A percentile compares a stretch with the other conserved stretches of the same genome.
Evolutionary conservation across 2,329 filamentous ascomycete species (phyloP).

Genomic region (Calonectria montana): DNA sequence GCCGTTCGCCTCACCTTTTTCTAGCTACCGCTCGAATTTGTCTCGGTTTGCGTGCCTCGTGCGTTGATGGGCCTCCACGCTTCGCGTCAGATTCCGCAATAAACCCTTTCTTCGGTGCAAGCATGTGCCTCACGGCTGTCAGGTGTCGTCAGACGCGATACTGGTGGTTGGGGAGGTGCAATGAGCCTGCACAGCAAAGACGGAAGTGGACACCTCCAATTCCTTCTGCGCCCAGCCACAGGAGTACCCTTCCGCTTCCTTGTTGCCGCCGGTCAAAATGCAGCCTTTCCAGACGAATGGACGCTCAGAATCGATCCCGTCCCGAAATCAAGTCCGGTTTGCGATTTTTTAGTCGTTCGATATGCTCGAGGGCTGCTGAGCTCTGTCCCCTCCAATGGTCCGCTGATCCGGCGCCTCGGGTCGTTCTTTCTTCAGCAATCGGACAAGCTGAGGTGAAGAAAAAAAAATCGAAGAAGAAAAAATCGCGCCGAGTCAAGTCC

Average conservation of each 20-base stretch:
- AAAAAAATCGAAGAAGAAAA: background rate
- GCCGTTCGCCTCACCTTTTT: constrained; percentile 4
- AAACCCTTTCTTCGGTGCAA: background rate
- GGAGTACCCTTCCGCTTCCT: background rate
- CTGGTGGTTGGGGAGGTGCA: constrained; percentile 4
- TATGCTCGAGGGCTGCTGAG: background rate
- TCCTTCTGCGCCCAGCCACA: constrained; percentile 1
- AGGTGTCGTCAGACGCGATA: background rate
- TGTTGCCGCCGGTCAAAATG: background rate
- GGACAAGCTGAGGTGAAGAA: background rate
- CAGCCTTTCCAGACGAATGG: background rate
- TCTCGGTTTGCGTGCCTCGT: background rate
- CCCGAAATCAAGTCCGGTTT: background rate
- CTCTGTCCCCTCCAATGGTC: background rate
- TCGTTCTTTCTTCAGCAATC: background rate
- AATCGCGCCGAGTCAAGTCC: background rate
- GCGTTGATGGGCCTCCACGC: background rate
- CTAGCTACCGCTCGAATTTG: background rate
- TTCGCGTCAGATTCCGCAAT: background rate
- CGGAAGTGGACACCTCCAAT: background rate
- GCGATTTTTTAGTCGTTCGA: background rate
- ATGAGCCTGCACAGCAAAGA: background rate
- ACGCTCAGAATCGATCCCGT: background rate
- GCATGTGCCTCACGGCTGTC: background rate
- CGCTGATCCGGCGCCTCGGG: background rate